Evolutionary conservation across 352 stramenopile species (phyloP), one percentile per base, ranked within the genome.

Genomic region (Phytophthora podocarpi): DNA sequence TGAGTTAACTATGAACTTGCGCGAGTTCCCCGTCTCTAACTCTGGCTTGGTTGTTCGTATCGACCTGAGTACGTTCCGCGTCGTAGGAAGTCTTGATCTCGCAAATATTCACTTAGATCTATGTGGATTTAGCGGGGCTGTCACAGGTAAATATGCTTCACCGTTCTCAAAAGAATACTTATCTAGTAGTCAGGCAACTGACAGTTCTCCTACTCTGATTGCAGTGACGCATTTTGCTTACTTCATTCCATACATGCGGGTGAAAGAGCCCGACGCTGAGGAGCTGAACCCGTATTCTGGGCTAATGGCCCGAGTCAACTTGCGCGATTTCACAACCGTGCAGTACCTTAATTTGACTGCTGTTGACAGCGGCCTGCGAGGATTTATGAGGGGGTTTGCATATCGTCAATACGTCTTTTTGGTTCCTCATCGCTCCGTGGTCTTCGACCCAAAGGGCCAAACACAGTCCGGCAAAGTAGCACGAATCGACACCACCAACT

Each of bases 391-490:
- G 15, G 85, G 85, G 18, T 92, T 92, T 62, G 78, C 76, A 7
- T 94, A 89, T 74, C 85, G 79, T 2, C 74, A 90, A 23, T 94
- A 81, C 28, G 80, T 91, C 2, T 74, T 92, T 42, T 47, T 92
- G 16, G 78, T 89, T 2, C 85, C 82, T 4, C 73, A 88, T 43
- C 78, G 82, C 6, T 63, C 59, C 0, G 18, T 47, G 15, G 82
- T 68, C 23, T 80, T 74, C 49, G 47, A 59, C 2, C 46, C 60
- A 9, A 53, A 43, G 0, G 45, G 65, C 4, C 26, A 50, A 1
- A 69, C 70, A 24, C 60, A 72, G 11, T 85, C 83, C 0, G 85
- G 85, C 5, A 92, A 90, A 59, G 76, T 94, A 23, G 85, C 72
- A 21, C 78, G 82, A 13, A 78, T 94, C 30, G 80, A 94, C 55